Conservation (phyloP, 257 asterid genomes). For the Pogostemon cablin region DNA sequence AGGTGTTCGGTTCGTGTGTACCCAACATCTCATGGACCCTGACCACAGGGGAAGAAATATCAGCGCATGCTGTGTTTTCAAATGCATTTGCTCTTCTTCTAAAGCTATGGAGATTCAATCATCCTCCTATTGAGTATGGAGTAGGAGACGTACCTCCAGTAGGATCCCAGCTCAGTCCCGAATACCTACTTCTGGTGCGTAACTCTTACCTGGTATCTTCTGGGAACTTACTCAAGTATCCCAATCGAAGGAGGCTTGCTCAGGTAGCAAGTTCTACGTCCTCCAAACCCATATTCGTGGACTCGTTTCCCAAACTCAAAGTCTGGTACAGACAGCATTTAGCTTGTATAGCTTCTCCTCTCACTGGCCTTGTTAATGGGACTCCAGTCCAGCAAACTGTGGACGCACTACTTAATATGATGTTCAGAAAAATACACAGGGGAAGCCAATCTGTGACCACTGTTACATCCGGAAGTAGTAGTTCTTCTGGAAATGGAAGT, state of each 20-base stretch:
- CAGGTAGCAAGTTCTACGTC: slow-evolving; percentile 68
- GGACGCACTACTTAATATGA: slow-evolving; percentile 76
- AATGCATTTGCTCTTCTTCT: slow-evolving; percentile 95
- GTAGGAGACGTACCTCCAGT: slow-evolving; percentile 97
- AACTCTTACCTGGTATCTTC: slow-evolving; percentile 74
- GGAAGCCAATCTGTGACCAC: slow-evolving; percentile 64
- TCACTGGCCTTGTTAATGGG: slow-evolving; percentile 84
- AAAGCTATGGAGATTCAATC: slow-evolving; percentile 92
- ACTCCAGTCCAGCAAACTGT: slow-evolving; percentile 82
- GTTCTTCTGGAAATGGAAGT: slow-evolving; percentile 69
- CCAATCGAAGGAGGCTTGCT: slow-evolving; percentile 77
- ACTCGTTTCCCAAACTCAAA: slow-evolving; percentile 91
- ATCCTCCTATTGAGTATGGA: slow-evolving; percentile 88
- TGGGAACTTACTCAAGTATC: slow-evolving; percentile 62
- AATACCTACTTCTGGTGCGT: slow-evolving; percentile 79
- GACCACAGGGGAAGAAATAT: slow-evolving; percentile 77
- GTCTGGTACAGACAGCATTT: slow-evolving; percentile 96
- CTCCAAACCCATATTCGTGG: slow-evolving; percentile 81
- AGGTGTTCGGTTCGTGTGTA: slow-evolving; percentile 83
- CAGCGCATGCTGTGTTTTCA: slow-evolving; percentile 86
- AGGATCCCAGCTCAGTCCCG: slow-evolving; percentile 92
- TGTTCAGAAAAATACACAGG: slow-evolving; percentile 70
- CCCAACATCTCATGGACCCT: slow-evolving; percentile 73
- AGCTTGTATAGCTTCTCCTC: slow-evolving; percentile 93
- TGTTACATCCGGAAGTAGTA: slow-evolving; percentile 74